A percentile compares a stretch with the other conserved stretches of the same genome.
These are phyloP conservation scores for Stachybotrys elegans DNA, from an alignment of 2,329 filamentous ascomycete genomes.

Conservation along the genomic window DNA sequence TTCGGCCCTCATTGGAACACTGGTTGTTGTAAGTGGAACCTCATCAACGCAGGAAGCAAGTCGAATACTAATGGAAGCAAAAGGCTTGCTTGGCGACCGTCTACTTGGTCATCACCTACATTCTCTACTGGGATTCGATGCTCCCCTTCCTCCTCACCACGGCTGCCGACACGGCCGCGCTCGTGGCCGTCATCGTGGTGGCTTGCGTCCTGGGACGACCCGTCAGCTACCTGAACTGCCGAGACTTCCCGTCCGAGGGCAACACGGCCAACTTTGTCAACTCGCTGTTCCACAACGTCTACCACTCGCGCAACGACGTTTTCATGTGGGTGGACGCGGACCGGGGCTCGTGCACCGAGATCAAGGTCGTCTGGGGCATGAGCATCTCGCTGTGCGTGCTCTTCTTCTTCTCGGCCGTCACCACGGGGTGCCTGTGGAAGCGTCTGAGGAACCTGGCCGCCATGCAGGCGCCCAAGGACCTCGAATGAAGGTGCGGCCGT, in stretches of 20 bases:
- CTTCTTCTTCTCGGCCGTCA: slow-evolving; percentile 58
- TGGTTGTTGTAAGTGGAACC: slow-evolving; percentile 64
- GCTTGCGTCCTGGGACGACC: slow-evolving; percentile 75
- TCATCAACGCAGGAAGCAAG: neutral
- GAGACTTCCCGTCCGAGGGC: slow-evolving; percentile 36
- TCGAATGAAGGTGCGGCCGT: slow-evolving; percentile 47
- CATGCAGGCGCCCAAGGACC: slow-evolving; percentile 36
- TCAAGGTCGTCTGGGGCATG: slow-evolving; percentile 84
- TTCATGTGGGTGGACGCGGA: slow-evolving; percentile 46
- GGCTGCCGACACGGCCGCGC: slow-evolving; percentile 60
- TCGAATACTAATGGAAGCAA: slow-evolving; percentile 8
- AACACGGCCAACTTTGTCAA: slow-evolving; percentile 40
- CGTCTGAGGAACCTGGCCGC: slow-evolving; percentile 40
- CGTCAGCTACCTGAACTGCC: slow-evolving; percentile 73
- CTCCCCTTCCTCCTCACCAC: slow-evolving; percentile 69
- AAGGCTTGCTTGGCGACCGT: slow-evolving; percentile 76
- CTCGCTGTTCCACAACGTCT: slow-evolving; percentile 36
- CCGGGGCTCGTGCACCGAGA: slow-evolving; percentile 68
- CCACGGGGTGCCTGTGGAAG: slow-evolving; percentile 58
- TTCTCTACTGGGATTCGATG: slow-evolving; percentile 73
- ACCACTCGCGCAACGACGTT: slow-evolving; percentile 22
- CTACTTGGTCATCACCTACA: slow-evolving; percentile 74
- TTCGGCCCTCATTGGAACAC: slow-evolving; percentile 68
- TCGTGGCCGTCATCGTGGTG: slow-evolving; percentile 74
- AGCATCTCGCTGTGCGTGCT: slow-evolving; percentile 72